Conservation (phyloP, 345 rosid species). For the Boechera divaricarpa region DNA sequence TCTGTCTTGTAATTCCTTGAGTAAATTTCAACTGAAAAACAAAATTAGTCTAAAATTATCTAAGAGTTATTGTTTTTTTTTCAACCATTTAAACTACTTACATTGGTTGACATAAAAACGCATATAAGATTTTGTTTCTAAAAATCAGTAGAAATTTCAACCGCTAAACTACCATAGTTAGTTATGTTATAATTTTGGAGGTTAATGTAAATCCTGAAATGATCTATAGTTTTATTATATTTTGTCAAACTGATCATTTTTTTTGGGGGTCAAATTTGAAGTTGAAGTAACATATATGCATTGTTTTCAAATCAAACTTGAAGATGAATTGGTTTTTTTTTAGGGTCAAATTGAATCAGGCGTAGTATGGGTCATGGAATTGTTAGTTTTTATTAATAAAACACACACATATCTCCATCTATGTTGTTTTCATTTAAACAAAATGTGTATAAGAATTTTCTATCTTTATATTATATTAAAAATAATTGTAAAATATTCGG, state of each 20-base stretch:
- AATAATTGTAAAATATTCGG: not conserved
- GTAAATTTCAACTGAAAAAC: not conserved
- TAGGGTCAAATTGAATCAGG: not conserved
- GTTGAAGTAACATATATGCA: not conserved
- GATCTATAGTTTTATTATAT: not conserved
- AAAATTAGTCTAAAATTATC: not conserved
- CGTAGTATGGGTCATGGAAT: slow-evolving; percentile 5
- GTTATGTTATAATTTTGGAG: not conserved
- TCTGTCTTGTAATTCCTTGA: not conserved
- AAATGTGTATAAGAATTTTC: not conserved
- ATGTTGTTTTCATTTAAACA: no score
- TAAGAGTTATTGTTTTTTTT: not conserved
- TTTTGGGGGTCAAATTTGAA: not conserved
- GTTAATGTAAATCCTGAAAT: not conserved
- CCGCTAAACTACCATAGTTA: not conserved
- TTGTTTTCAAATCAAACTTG: not conserved
- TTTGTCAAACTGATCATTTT: not conserved
- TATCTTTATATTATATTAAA: not conserved
- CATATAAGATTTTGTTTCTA: not conserved
- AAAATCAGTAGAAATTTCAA: not conserved
- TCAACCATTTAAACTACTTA: not conserved
- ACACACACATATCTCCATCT: not conserved
- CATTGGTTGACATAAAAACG: not conserved
- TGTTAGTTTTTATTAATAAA: not conserved
- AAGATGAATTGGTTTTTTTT: not conserved